phyloP scores from a whole-genome alignment of 2,329 filamentous ascomycete genomes.

The Phyllosticta citrichinensis region DNA sequence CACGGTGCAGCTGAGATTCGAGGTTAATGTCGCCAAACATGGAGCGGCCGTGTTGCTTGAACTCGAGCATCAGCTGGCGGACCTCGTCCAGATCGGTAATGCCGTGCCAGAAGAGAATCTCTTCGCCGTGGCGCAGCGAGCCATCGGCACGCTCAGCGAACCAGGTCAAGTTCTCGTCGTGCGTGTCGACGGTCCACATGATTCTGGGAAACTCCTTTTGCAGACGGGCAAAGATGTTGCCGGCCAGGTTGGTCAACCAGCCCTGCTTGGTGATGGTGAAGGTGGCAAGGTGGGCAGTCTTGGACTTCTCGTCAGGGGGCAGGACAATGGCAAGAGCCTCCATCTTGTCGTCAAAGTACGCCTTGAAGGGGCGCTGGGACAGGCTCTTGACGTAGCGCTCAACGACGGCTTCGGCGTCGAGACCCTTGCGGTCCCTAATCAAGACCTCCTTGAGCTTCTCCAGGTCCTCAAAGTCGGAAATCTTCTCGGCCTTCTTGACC shows the following conservation, averaged over 20 bases:
- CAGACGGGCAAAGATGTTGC: constrained; percentile 88
- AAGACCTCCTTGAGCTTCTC: constrained; percentile 72
- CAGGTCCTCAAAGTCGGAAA: constrained; percentile 67
- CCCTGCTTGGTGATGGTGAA: constrained; percentile 89
- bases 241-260: constrained; percentile 88
- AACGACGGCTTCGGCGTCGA: constrained; percentile 74
- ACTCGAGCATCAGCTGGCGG: constrained; percentile 73
- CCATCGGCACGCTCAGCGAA: constrained; percentile 97
- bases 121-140: constrained; percentile 73
- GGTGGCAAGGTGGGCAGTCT: constrained; percentile 74
- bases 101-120: constrained; percentile 82
- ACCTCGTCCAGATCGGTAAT: constrained; percentile 75
- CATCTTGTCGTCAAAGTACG: constrained; percentile 91
- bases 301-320: constrained; percentile 54
- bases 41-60: constrained; percentile 67
- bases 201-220: constrained; percentile 89
- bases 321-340: constrained; percentile 85
- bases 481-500: constrained; percentile 60
- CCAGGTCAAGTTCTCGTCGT: constrained; percentile 95
- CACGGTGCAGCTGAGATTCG: constrained; percentile 71
- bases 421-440: constrained; percentile 67
- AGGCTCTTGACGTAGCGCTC: constrained; percentile 79
- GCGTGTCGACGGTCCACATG: constrained; percentile 91
- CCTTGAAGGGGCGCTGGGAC: constrained; percentile 69
- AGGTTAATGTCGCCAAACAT: constrained; percentile 88